phyloP scores from a whole-genome alignment of 106 monocot species.

The Allium cepa region DNA sequence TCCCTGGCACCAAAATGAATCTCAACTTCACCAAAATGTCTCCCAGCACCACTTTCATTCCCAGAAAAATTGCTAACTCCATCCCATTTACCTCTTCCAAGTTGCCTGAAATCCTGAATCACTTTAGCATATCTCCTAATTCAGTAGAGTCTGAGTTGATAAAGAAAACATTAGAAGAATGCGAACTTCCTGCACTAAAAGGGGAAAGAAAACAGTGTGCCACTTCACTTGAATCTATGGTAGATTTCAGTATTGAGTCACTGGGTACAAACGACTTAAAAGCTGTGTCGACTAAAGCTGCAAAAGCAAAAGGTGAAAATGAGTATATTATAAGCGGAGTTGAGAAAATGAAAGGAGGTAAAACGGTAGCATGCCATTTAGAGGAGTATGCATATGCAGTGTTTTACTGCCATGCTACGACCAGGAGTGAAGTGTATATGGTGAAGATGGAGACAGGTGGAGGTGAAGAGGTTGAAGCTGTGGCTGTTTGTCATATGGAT shows the following conservation, averaged over 20 bases:
- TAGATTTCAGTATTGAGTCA: conserved; percentile 34
- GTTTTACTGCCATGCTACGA: conserved; percentile 62
- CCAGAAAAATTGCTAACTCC: conserved; percentile 23
- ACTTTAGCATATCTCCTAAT: conserved; percentile 23
- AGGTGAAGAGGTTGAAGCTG: conserved; percentile 33
- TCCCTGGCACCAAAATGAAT: conserved; percentile 33
- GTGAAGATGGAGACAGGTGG: conserved; percentile 28
- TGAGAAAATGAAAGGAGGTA: conserved; percentile 3
- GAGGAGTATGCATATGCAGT: conserved; percentile 44
- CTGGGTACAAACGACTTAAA: conserved; percentile 18
- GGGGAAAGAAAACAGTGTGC: conserved; percentile 50
- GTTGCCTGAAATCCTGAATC: conserved; percentile 31
- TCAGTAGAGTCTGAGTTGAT: conserved; percentile 22
- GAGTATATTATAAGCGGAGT: conserved; percentile 16
- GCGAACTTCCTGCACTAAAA: conserved; percentile 23
- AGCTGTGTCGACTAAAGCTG: neutral
- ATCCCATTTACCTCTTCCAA: conserved; percentile 50
- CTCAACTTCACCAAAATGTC: conserved; percentile 19
- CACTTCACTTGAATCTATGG: conserved; percentile 84
- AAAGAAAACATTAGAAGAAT: conserved; percentile 31
- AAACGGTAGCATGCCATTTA: conserved; percentile 44
- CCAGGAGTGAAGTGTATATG: conserved; percentile 9
- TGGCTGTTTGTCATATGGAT: conserved; percentile 52
- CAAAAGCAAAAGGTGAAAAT: conserved; percentile 1
- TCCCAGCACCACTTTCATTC: conserved; percentile 14